A percentile compares a stretch with the other conserved stretches of the same genome.
Evolutionary conservation across 129 eudicot genomes (phyloP).

Genomic region (Chrysanthemum makinoi): DNA sequence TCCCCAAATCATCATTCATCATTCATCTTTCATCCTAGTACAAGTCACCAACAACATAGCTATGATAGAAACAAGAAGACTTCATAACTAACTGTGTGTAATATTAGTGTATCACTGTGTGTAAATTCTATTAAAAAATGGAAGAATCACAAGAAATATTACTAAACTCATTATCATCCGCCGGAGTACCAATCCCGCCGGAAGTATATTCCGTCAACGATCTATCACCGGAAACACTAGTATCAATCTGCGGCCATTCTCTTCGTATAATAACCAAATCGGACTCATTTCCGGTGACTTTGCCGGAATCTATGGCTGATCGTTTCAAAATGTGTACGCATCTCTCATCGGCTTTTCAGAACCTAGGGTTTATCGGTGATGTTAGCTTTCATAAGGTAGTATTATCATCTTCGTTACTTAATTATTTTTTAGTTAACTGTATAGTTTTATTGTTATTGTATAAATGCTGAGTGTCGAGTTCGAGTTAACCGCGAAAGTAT

Average conservation of each 20-base stretch:
- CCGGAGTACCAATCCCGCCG: conserved; percentile 55
- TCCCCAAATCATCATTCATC: too few relatives aligned
- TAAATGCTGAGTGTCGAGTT: too few relatives aligned
- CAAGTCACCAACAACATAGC: too few relatives aligned
- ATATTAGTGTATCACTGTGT: not conserved
- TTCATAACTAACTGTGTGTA: not conserved
- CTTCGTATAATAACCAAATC: conserved; percentile 37
- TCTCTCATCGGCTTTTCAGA: conserved; percentile 51
- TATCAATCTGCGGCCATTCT: conserved; percentile 47
- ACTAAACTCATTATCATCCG: conserved; percentile 48
- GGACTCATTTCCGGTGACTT: conserved; percentile 40
- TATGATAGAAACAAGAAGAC: conserved; percentile 33
- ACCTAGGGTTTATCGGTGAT: conserved; percentile 53
- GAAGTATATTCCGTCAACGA: conserved; percentile 37
- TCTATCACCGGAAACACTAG: conserved; percentile 47
- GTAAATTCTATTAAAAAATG: conserved; percentile 16
- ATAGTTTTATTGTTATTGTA: not conserved
- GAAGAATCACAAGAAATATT: conserved; percentile 57
- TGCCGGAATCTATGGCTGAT: conserved; percentile 65
- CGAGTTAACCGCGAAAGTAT: too few relatives aligned
- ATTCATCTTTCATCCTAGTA: too few relatives aligned
- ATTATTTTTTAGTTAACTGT: not conserved
- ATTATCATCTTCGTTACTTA: not conserved
- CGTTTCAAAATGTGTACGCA: conserved; percentile 56
- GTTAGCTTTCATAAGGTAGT: conserved; percentile 64